Evolutionary conservation across 2,329 filamentous ascomycete genomes (phyloP).

Genomic region (Botryotinia globosa): DNA sequence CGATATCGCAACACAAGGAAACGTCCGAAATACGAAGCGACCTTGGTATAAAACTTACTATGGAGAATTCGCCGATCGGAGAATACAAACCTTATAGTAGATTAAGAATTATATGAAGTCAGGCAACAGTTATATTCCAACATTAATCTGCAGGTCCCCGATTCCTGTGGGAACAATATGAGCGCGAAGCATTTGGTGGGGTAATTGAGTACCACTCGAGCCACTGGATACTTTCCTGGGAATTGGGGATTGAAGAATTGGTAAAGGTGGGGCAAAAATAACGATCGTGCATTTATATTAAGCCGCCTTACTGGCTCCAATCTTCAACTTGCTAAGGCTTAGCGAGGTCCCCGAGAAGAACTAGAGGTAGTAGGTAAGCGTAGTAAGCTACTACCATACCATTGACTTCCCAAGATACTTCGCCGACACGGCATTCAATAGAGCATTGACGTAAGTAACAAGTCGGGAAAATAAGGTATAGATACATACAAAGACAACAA

Average conservation of each 20-base stretch:
- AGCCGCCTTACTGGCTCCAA: not conserved
- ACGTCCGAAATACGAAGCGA: not conserved
- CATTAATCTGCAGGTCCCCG: conserved; percentile 9
- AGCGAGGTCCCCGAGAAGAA: conserved; percentile 18
- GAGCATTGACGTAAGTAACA: not conserved
- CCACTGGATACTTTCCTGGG: not conserved
- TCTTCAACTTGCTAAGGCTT: conserved; percentile 13
- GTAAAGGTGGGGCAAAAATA: conserved; percentile 2
- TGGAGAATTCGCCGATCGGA: conserved; percentile 20
- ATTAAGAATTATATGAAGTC: not conserved
- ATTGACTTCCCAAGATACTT: not conserved
- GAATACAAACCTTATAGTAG: conserved; percentile 16
- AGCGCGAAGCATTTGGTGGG: conserved; percentile 1
- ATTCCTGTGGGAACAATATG: not conserved
- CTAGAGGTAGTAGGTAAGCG: not conserved
- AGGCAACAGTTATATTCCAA: not conserved
- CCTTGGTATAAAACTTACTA: not conserved
- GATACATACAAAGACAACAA: not conserved
- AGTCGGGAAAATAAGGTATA: not conserved
- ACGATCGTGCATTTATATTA: conserved; percentile 15
- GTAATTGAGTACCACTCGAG: conserved; percentile 1
- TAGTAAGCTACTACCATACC: conserved; percentile 6
- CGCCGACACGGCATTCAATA: conserved; percentile 2
- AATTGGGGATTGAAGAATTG: not conserved
- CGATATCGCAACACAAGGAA: conserved; percentile 14